Percentiles rank a stretch among this genome's conserved stretches.
Evolutionary conservation across 148 eudicot genomes (phyloP).

Genomic region (Dysphania ambrosioides): DNA sequence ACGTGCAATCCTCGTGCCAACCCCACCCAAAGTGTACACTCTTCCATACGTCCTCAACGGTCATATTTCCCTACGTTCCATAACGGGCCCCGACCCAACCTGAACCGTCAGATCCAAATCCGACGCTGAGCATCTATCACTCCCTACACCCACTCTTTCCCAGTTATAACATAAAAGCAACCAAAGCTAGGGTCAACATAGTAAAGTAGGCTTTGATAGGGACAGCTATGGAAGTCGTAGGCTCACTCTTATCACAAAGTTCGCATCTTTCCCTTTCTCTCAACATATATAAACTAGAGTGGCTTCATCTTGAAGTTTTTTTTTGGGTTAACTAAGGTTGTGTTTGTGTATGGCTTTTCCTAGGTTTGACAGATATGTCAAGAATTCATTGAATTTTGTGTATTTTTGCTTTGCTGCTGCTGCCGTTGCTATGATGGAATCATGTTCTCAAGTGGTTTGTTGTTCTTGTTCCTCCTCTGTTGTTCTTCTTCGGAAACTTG

Average conservation of each 20-base stretch:
- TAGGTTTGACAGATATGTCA: background rate
- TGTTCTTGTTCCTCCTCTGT: background rate
- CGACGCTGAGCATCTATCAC: slow-evolving; percentile 35
- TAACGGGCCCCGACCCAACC: slow-evolving; percentile 59
- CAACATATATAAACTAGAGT: slow-evolving; percentile 40
- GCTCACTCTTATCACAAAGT: background rate
- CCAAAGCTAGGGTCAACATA: slow-evolving; percentile 4
- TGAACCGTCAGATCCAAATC: slow-evolving; percentile 56
- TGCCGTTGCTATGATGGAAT: slow-evolving; percentile 26
- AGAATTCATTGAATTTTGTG: background rate
- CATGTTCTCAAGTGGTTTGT: slow-evolving; percentile 34
- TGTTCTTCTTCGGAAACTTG: slow-evolving; percentile 38
- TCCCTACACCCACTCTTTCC: slow-evolving; percentile 7
- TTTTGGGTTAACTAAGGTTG: slow-evolving; percentile 36
- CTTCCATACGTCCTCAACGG: slow-evolving; percentile 41
- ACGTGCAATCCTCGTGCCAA: slow-evolving; percentile 39
- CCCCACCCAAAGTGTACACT: slow-evolving; percentile 20
- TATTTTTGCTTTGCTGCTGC: slow-evolving; percentile 7
- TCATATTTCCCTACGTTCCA: slow-evolving; percentile 50
- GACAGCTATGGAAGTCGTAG: slow-evolving; percentile 25
- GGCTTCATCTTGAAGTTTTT: slow-evolving; percentile 22
- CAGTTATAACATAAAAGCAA: slow-evolving; percentile 21
- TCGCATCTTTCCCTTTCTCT: slow-evolving; percentile 14
- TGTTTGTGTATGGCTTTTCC: background rate
- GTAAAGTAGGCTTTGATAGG: slow-evolving; percentile 33